Evolutionary conservation across 768 basidiomycete species (phyloP).

Genomic region (Tulasnella sp.): DNA sequence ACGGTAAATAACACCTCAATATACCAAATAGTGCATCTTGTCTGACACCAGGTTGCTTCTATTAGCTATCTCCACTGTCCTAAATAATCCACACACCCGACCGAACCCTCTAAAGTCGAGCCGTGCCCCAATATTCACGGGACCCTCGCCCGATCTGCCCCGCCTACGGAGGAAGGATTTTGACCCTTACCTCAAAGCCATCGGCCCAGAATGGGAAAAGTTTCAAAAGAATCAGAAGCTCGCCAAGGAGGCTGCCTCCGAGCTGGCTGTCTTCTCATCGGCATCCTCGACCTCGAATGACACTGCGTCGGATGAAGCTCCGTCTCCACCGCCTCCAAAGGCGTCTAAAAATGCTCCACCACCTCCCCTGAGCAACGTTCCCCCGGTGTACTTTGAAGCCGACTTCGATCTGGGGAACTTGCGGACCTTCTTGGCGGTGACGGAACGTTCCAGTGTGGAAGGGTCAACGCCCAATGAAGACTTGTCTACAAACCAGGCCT

Average conservation of each 20-base stretch:
- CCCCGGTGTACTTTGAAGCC: slow-evolving; percentile 64
- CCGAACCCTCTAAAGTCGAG: slow-evolving; percentile 73
- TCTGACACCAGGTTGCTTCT: background rate
- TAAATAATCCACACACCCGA: slow-evolving; percentile 77
- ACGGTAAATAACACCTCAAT: slow-evolving; percentile 41
- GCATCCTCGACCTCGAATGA: background rate
- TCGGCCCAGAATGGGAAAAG: slow-evolving; percentile 64
- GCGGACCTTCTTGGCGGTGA: slow-evolving; percentile 61
- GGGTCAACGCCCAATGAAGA: slow-evolving; percentile 7
- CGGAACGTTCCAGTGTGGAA: slow-evolving; percentile 35
- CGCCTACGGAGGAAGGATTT: slow-evolving; percentile 75
- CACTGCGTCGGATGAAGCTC: background rate
- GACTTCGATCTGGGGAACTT: slow-evolving; percentile 76
- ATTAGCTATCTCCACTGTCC: slow-evolving; percentile 82
- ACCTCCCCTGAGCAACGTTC: slow-evolving; percentile 64
- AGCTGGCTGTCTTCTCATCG: background rate
- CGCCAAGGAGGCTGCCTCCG: slow-evolving; percentile 10
- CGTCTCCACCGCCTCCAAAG: background rate
- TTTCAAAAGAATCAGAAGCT: slow-evolving; percentile 33
- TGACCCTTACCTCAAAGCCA: slow-evolving; percentile 61
- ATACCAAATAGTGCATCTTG: background rate
- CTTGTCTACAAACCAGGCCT: slow-evolving; percentile 35
- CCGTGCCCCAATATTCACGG: slow-evolving; percentile 63
- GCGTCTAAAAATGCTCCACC: slow-evolving; percentile 24
- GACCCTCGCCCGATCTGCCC: slow-evolving; percentile 60